Evolutionary conservation across 768 basidiomycete genomes (phyloP).

Genomic region (Mrakia hoshinonis): DNA sequence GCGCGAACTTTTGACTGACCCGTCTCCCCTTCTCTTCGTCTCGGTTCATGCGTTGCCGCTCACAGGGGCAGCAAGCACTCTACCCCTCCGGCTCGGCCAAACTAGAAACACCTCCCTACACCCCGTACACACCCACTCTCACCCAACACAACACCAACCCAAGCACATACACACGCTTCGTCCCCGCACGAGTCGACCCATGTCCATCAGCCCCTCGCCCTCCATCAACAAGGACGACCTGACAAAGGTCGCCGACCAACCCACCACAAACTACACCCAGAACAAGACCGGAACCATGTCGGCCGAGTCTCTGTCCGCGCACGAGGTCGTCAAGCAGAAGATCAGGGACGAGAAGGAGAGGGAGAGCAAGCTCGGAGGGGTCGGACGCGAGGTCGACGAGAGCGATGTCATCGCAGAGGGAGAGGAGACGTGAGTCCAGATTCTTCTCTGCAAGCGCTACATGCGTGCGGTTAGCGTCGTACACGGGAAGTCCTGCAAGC

Average conservation of each 20-base stretch:
- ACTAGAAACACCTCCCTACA: not conserved
- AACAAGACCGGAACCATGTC: not conserved
- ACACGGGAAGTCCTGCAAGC: not conserved
- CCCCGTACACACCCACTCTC: not conserved
- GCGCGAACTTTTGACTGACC: not conserved
- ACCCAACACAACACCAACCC: not conserved
- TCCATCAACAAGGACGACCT: conserved; percentile 8
- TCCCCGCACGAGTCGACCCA: not conserved
- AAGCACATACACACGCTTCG: not conserved
- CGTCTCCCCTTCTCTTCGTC: not conserved
- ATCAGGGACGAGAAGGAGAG: not conserved
- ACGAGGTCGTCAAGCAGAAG: conserved; percentile 6
- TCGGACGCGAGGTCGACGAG: conserved; percentile 32
- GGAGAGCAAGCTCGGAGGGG: not conserved
- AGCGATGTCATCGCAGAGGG: conserved; percentile 34
- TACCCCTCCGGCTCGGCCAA: conserved; percentile 9
- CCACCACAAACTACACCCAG: not conserved
- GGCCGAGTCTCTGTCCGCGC: not conserved
- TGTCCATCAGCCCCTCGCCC: conserved; percentile 9
- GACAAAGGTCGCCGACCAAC: not conserved
- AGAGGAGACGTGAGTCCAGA: conserved; percentile 36
- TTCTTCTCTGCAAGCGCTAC: not conserved
- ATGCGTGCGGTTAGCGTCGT: no score
- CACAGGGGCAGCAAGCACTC: conserved; percentile 20
- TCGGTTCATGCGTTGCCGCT: not conserved